These are phyloP conservation scores for Paramecium sexaurelia DNA, from an alignment of 73 alveolate genomes.

Conservation along the genomic window DNA sequence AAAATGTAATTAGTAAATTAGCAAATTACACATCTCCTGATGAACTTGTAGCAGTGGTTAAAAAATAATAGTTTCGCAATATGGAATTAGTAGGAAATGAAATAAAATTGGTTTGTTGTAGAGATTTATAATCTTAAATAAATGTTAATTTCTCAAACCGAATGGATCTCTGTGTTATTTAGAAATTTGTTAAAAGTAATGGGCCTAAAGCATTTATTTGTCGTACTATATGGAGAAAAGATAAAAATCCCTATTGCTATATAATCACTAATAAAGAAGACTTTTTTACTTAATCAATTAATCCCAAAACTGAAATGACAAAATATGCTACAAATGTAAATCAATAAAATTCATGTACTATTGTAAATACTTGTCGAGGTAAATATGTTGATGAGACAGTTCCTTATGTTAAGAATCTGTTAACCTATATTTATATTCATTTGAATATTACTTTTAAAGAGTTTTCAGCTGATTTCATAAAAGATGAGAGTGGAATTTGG, in stretches of 20 bases:
- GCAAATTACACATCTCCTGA: conserved; percentile 81
- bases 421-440: conserved; percentile 87
- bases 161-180: conserved; percentile 75
- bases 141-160: conserved; percentile 1
- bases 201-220: conserved; percentile 96
- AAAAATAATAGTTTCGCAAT: conserved; percentile 43
- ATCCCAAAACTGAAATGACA: conserved; percentile 77
- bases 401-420: conserved; percentile 85
- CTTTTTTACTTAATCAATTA: conserved; percentile 53
- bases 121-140: conserved; percentile 52
- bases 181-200: conserved; percentile 89
- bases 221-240: conserved; percentile 87
- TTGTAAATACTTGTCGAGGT: conserved; percentile 91
- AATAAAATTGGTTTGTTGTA: conserved; percentile 61
- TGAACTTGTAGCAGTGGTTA: conserved; percentile 80
- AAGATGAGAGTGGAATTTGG: conserved; percentile 80
- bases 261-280: conserved; percentile 86
- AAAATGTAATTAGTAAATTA: conserved; percentile 77
- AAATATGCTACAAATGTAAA: conserved; percentile 86
- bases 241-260: conserved; percentile 85
- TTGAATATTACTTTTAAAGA: conserved; percentile 71
- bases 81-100: conserved; percentile 62
- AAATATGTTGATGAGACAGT: conserved; percentile 88
- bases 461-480: conserved; percentile 64
- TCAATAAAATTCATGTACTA: conserved; percentile 81